Percentiles rank a stretch among this genome's conserved stretches.
These are phyloP conservation scores for Mortierella antarctica DNA, from an alignment of 192 early-diverging fungal genomes.

Conservation along the genomic window DNA sequence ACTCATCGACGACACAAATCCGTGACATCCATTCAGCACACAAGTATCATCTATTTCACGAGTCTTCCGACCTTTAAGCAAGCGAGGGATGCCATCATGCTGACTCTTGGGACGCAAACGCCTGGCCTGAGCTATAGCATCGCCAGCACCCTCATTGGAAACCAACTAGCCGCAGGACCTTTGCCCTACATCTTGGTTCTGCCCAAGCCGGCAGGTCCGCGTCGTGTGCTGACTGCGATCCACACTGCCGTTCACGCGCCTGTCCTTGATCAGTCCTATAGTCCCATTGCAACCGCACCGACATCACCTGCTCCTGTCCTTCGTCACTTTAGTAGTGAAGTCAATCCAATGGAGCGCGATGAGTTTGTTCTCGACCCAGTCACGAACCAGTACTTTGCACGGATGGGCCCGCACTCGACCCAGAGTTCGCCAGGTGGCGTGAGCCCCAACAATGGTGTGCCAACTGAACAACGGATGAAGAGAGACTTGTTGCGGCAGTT, in stretches of 20 bases:
- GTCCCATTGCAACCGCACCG: slow-evolving; percentile 68
- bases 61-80: slow-evolving; percentile 64
- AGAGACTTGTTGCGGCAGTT: slow-evolving; percentile 30
- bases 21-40: slow-evolving; percentile 52
- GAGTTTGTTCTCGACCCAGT: slow-evolving; percentile 34
- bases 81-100: slow-evolving; percentile 60
- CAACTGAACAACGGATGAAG: slow-evolving; percentile 9
- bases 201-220: slow-evolving; percentile 71
- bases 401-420: slow-evolving; percentile 18
- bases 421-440: slow-evolving; percentile 45
- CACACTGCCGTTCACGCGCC: slow-evolving; percentile 66
- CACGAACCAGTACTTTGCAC: slow-evolving; percentile 38
- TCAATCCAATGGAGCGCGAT: slow-evolving; percentile 51
- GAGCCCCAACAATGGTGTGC: slow-evolving; percentile 26
- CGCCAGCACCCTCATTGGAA: slow-evolving; percentile 14
- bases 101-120: slow-evolving; percentile 32
- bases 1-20: slow-evolving; percentile 35
- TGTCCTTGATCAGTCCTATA: slow-evolving; percentile 61
- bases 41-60: slow-evolving; percentile 68
- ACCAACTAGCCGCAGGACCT: slow-evolving; percentile 7
- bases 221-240: slow-evolving; percentile 65
- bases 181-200: slow-evolving; percentile 68
- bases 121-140: slow-evolving; percentile 29
- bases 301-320: slow-evolving; percentile 52
- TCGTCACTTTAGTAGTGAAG: slow-evolving; percentile 37